Evolutionary conservation across 371 early-diverging fungal genomes (phyloP), one percentile per base, ranked within the genome.

Genomic region (Nematocida sp.): DNA sequence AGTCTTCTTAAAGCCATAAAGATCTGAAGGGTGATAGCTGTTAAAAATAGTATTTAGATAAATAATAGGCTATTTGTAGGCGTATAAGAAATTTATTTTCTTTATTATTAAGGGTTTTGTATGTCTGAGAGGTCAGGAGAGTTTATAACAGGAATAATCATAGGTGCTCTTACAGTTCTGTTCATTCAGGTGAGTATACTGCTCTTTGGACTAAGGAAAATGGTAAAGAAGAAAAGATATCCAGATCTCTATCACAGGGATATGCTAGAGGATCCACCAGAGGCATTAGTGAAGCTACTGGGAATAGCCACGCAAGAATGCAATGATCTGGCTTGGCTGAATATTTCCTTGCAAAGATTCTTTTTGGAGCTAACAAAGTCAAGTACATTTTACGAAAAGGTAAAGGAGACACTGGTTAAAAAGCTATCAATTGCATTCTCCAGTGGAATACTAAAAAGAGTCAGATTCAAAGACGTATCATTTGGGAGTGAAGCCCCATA

Each of bases 401-500:
- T 82, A 11, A 79, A 76, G 43, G 34, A 55, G 1, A 45, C 29
- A 0, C 40, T 82, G 31, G 45, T 78, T 17, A 80, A 65, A 53
- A 78, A 75, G 57, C 46, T 80, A 34, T 65, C 61, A 1, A 40
- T 60, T 17, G 65, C 65, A 2, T 53, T 76, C n/a, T 62, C 67
- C 23, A 65, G 38, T 7, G 75, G 76, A 17, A 53, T 80, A 13
- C 43, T 82, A 29, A 78, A 70, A 62, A 47, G 53, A 32, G 60
- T 82, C 31, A 51, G 74, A 1, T 64, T 82, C 25, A 53, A 52
- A 32, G 66, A 80, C 32, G 46, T 82, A 4, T 76, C 64, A 32
- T 66, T 82, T 32, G 82, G 81, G 27, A 74, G 60, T 27, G 79
- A 80, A 53, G 79, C 77, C 5, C 82, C 82, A 43, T 66, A 65